Evolutionary conservation across 73 alveolate genomes (phyloP), one percentile per base, ranked within the genome.

Genomic region (Blepharisma japonicum): DNA sequence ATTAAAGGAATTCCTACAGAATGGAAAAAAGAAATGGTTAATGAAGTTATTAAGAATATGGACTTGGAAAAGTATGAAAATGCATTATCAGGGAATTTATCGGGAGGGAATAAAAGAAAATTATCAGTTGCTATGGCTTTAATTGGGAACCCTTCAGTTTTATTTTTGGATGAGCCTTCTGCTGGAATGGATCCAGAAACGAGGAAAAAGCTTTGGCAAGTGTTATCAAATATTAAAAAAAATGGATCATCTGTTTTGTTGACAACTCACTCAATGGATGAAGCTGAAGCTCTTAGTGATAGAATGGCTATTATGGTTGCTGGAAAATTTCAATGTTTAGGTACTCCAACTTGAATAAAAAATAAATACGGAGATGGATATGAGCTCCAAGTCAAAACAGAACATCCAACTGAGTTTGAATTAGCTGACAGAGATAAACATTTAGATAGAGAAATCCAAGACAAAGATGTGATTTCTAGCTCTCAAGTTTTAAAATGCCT

Each of bases 151-250:
- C 99, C 99, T 6, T 98, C 99, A 6, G 96, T 95, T 61, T 98
- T 96, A 27, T 95, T 96, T 86, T 84, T 96, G 23, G 99, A 96
- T 81, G 99, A 96, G 88, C 99, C 99, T 9, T 89, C 98, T 2
- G 96, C 99, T 2, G 99, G 99, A 76, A 96, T 96, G 97, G 99
- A 96, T 72, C 99, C 99, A 7, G 96, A 93, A 77, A 98, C 99
- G 8, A 91, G 98, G 83, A 71, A 98, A 74, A 92, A 92, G 86
- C 94, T 96, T 98, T 96, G 99, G 99, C 91, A 90, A 45, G 97
- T 96, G 18, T 91, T 96, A 55, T 91, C 96, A 32, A 90, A 93
- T 77, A 91, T 96, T 14, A 81, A 85, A 78, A 91, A 97, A 81
- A 94, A 96, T 89, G 91, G 91, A 23, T 79, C 93, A 9, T 79